These are phyloP conservation scores for Tolypocladium inflatum DNA, from an alignment of 2,329 filamentous ascomycete genomes.

Conservation along the genomic window DNA sequence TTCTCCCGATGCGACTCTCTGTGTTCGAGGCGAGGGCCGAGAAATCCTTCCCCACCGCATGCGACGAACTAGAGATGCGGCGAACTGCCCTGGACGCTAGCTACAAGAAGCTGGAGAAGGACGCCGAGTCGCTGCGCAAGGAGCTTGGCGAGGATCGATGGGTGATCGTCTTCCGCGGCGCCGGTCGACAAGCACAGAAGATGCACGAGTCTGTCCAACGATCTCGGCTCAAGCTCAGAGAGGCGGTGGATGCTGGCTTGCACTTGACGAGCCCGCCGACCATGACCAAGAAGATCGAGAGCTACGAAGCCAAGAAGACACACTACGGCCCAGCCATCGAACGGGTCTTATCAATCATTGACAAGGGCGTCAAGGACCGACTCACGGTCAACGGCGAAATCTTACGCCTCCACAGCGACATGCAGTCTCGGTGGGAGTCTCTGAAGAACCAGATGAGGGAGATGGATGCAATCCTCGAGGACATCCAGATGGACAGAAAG, in stretches of 20 bases:
- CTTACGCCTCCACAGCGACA: slow-evolving; percentile 72
- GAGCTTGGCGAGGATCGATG: slow-evolving; percentile 93
- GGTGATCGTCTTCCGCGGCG: slow-evolving; percentile 91
- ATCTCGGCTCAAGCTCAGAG: slow-evolving; percentile 72
- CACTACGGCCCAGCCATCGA: slow-evolving; percentile 94
- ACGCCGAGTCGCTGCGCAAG: slow-evolving; percentile 80
- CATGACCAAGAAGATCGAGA: slow-evolving; percentile 78
- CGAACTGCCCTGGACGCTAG: slow-evolving; percentile 67
- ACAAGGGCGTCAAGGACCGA: slow-evolving; percentile 91
- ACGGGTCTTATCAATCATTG: slow-evolving; percentile 82
- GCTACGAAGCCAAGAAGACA: slow-evolving; percentile 86
- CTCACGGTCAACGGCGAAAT: slow-evolving; percentile 96
- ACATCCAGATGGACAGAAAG: slow-evolving; percentile 52
- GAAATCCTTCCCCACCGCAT: slow-evolving; percentile 77
- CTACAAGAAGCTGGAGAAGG: slow-evolving; percentile 80
- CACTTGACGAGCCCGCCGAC: slow-evolving; percentile 62
- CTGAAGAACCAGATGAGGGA: slow-evolving; percentile 70
- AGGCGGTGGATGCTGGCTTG: slow-evolving; percentile 65
- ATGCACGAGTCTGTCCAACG: slow-evolving; percentile 95
- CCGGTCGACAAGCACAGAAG: slow-evolving; percentile 83
- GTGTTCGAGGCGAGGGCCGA: slow-evolving; percentile 76
- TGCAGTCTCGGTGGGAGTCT: slow-evolving; percentile 71
- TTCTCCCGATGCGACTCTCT: slow-evolving; percentile 86
- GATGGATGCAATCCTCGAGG: slow-evolving; percentile 66
- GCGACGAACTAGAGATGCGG: slow-evolving; percentile 74